Base-by-base conservation (phyloP, 2,329 filamentous ascomycete species). In the Claviceps capensis region DNA sequence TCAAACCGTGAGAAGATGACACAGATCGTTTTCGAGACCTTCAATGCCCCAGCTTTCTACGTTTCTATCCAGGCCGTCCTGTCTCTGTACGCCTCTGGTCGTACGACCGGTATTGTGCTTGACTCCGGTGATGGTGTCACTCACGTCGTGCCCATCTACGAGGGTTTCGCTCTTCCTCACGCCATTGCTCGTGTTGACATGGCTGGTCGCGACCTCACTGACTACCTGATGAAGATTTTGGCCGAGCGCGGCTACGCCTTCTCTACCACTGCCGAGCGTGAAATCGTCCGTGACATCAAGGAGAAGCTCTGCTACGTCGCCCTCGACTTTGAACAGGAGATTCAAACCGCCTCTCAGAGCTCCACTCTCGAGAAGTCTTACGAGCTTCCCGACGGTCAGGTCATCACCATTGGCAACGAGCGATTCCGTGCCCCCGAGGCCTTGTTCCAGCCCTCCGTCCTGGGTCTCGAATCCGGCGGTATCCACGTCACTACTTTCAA, bases 1-100 rank as follows among this genome's bases (percentile, higher is more conserved):
- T 95, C 88, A 80, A 98, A 98, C 83, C 88, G 93, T 85, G 93
- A 98, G 83, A 98, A 98, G 89, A 98, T 98, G 93, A 97, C 93
- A 65, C 93, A 98, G 81, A 98, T 98, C 63, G 90, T 98, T 73
- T 98, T 98, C 81, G 93, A 98, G 85, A 98, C 93, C 67, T 98
- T 98, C 85, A 97, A 98, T 81, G 91, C 93, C 67, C 93, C 93
- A 64, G 93, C 93, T 65, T 97, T 98, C 85, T 98, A 98, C 83
- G 93, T 98, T 80, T 97, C 93, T 69, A 98, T 98, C 75, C 91
- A 97, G 83, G 93, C 93, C 72, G 93, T 98, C 61, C 83, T 98
- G 67, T 98, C 93, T 60, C 86, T 98, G 73, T 98, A 98, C 79
- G 93, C 93, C 67, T 98, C 93, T 69, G 93, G 93, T 85, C 93